A percentile compares a stretch with the other conserved stretches of the same genome.
Evolutionary conservation across 352 stramenopile species (phyloP).

Genomic region (Globisporangium polare): DNA sequence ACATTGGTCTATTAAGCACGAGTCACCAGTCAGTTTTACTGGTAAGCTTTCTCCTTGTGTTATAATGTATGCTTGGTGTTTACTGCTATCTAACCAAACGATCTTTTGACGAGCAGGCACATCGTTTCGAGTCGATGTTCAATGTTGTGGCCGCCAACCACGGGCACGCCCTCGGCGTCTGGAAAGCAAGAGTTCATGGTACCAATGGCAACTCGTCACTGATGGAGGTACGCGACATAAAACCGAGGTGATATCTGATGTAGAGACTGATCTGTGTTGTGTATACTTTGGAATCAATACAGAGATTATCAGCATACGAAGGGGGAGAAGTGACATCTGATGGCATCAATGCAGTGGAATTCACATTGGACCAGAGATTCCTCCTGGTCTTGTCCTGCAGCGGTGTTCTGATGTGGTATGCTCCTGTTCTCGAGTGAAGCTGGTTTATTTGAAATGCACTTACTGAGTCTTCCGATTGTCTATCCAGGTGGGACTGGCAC

Average conservation of each 20-base stretch:
- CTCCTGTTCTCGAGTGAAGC: not conserved
- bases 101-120: not conserved
- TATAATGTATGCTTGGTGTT: not conserved
- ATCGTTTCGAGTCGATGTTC: conserved; percentile 14
- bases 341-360: conserved; percentile 7
- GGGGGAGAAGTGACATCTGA: not conserved
- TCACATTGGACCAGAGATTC: conserved; percentile 1
- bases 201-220: not conserved
- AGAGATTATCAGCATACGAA: conserved; percentile 6
- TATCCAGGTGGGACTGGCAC: conserved; percentile 35
- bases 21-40: conserved; percentile 17
- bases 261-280: not conserved
- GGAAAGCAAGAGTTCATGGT: conserved; percentile 2
- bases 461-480: not conserved
- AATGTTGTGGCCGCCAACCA: conserved; percentile 16
- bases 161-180: conserved; percentile 3
- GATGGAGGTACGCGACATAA: conserved; percentile 7
- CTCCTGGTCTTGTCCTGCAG: conserved; percentile 9
- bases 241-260: not conserved
- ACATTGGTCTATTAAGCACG: conserved; percentile 16
- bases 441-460: not conserved
- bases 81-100: not conserved
- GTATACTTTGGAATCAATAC: not conserved
- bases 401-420: conserved; percentile 30
- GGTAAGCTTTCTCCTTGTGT: conserved; percentile 17